Evolutionary conservation across 2,329 filamentous ascomycete species (phyloP).

Genomic region (Ophiostoma novo-ulmi): DNA sequence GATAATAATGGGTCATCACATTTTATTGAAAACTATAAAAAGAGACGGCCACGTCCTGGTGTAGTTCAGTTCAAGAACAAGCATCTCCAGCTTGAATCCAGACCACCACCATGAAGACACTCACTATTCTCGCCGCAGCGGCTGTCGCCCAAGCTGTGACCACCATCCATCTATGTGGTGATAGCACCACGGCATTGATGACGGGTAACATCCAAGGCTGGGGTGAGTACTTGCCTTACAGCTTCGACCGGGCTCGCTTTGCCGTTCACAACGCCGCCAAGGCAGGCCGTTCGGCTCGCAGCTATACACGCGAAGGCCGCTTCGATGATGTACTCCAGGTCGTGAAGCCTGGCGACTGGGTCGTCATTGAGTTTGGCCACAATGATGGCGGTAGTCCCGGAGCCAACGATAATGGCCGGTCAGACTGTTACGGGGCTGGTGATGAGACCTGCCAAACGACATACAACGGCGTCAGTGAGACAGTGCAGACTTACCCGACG

Average conservation of each 20-base stretch:
- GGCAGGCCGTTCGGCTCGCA: conserved; percentile 60
- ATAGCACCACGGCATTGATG: conserved; percentile 50
- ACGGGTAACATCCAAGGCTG: conserved; percentile 40
- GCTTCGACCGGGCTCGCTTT: conserved; percentile 36
- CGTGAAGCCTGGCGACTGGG: conserved; percentile 53
- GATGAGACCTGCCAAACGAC: conserved; percentile 46
- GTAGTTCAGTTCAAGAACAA: background rate
- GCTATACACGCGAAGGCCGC: conserved; percentile 60
- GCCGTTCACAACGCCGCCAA: conserved; percentile 64
- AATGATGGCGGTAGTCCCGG: conserved; percentile 59
- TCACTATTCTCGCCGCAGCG: background rate
- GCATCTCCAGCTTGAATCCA: background rate
- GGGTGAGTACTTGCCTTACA: conserved; percentile 53
- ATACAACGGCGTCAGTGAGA: conserved; percentile 43
- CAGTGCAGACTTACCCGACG: conserved; percentile 55
- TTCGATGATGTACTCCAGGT: conserved; percentile 52
- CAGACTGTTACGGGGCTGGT: conserved; percentile 51
- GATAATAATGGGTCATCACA: background rate
- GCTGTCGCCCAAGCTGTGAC: conserved; percentile 15
- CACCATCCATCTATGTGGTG: conserved; percentile 50
- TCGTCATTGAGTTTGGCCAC: conserved; percentile 66
- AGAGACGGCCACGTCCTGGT: background rate
- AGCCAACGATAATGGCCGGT: conserved; percentile 54
- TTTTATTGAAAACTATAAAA: background rate
- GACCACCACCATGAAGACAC: background rate